Percentiles rank a stretch among this genome's conserved stretches.
Evolutionary conservation across 1,284 basidiomycete genomes (phyloP).

Genomic region (Ganoderma lucidum): DNA sequence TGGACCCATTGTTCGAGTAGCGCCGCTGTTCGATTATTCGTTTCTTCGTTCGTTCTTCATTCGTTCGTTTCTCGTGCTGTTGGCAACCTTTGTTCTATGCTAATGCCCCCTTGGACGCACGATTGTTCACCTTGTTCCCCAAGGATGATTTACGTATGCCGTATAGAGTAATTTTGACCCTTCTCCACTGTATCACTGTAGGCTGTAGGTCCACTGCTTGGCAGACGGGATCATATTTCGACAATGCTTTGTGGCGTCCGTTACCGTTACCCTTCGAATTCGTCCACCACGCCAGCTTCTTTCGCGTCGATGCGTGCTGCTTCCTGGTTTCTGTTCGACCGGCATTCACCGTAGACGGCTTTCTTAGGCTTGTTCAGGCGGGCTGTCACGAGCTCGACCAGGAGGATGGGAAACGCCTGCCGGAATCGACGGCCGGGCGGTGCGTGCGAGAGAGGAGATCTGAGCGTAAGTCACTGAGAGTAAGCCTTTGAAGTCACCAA

Average conservation of each 20-base stretch:
- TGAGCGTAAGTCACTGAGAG: background rate
- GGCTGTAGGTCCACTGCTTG: slow-evolving; percentile 1
- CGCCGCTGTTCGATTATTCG: slow-evolving; percentile 10
- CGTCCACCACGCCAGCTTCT: background rate
- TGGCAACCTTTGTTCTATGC: slow-evolving; percentile 22
- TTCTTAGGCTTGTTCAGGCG: background rate
- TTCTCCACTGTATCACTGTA: background rate
- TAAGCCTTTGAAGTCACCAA: background rate
- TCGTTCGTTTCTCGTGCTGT: slow-evolving; percentile 13
- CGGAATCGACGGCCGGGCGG: background rate
- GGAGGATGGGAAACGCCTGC: background rate
- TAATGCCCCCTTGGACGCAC: slow-evolving; percentile 17
- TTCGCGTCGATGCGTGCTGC: slow-evolving; percentile 1
- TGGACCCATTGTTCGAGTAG: slow-evolving; percentile 7
- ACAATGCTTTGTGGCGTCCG: slow-evolving; percentile 6
- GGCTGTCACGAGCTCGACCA: background rate
- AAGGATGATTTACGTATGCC: slow-evolving; percentile 16
- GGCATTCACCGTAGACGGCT: slow-evolving; percentile 13
- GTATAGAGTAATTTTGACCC: slow-evolving; percentile 23
- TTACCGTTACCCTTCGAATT: background rate
- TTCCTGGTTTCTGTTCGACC: slow-evolving; percentile 10
- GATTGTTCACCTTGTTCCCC: slow-evolving; percentile 5
- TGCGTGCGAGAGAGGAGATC: background rate
- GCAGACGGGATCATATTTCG: background rate
- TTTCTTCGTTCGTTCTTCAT: background rate